Evolutionary conservation across 768 basidiomycete species (phyloP).

Genomic region (Termitomyces heimii): DNA sequence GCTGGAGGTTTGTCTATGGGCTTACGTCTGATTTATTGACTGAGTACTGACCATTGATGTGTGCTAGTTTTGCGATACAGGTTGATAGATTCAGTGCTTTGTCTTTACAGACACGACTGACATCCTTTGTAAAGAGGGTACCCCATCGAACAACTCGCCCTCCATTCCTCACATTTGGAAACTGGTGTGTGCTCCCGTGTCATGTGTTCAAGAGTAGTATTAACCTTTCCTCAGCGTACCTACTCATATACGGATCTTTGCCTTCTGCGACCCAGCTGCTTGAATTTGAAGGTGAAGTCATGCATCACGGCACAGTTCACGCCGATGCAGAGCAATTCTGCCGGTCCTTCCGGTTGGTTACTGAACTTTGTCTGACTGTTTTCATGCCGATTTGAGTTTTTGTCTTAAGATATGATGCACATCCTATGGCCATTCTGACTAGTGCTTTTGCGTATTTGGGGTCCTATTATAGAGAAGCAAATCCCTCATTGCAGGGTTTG

Average conservation of each 20-base stretch:
- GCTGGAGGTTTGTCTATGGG: constrained; percentile 50
- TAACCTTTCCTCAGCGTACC: constrained; percentile 44
- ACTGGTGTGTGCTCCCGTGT: constrained; percentile 27
- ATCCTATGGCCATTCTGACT: constrained; percentile 88
- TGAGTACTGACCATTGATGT: background rate
- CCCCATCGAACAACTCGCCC: constrained; percentile 87
- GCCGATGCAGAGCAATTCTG: constrained; percentile 66
- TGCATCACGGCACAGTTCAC: constrained; percentile 69
- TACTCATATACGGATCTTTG: constrained; percentile 83
- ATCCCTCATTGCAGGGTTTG: constrained; percentile 78
- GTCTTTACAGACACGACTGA: background rate
- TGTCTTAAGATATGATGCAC: constrained; percentile 69
- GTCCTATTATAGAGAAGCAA: constrained; percentile 83
- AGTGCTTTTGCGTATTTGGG: constrained; percentile 86
- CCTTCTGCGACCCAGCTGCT: constrained; percentile 57
- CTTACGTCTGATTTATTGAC: background rate
- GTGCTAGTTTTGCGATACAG: constrained; percentile 63
- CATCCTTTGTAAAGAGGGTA: constrained; percentile 54
- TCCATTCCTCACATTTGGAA: constrained; percentile 76
- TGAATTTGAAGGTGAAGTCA: constrained; percentile 67
- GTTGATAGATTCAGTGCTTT: constrained; percentile 24
- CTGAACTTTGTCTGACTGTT: background rate
- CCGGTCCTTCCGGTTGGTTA: constrained; percentile 52
- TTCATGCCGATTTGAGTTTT: background rate
- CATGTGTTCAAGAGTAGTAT: background rate